A percentile compares a stretch with the other conserved stretches of the same genome.
phyloP scores from a whole-genome alignment of 805 yeast genomes.

The Metschnikowia vanudenii region DNA sequence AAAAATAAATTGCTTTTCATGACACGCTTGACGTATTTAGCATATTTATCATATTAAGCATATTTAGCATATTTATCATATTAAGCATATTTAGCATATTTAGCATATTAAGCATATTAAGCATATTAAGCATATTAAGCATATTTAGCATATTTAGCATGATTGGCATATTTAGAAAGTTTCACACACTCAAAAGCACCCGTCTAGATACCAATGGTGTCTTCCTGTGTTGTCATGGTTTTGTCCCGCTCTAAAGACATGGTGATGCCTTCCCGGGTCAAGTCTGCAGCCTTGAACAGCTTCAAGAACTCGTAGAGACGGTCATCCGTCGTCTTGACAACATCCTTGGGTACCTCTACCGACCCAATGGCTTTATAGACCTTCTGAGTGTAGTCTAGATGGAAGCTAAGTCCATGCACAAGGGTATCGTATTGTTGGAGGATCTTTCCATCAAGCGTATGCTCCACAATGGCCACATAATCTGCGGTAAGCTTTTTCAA shows the following conservation, averaged over 20 bases:
- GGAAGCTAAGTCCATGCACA: conserved; percentile 12
- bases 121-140: too few relatives aligned
- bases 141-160: too few relatives aligned
- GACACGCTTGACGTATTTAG: too few relatives aligned
- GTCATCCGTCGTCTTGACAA: conserved; percentile 4
- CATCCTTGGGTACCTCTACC: not conserved
- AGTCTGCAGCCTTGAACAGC: conserved; percentile 5
- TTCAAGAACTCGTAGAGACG: conserved; percentile 9
- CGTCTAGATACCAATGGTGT: not conserved
- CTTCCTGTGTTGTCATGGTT: conserved; percentile 4
- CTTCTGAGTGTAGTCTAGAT: conserved; percentile 8
- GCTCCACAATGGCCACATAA: conserved; percentile 3
- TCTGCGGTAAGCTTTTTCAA: conserved; percentile 6
- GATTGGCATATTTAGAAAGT: too few relatives aligned
- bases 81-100: too few relatives aligned
- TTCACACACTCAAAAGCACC: too few relatives aligned
- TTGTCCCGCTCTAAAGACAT: conserved; percentile 16
- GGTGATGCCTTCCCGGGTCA: conserved; percentile 10
- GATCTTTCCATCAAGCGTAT: conserved; percentile 9
- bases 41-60: too few relatives aligned
- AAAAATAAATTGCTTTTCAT: too few relatives aligned
- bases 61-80: too few relatives aligned
- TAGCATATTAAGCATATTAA: too few relatives aligned
- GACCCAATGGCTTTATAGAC: conserved; percentile 12
- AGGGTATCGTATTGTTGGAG: conserved; percentile 14